Conservation (phyloP, 768 basidiomycete genomes). For the Kockovaella imperatae region DNA sequence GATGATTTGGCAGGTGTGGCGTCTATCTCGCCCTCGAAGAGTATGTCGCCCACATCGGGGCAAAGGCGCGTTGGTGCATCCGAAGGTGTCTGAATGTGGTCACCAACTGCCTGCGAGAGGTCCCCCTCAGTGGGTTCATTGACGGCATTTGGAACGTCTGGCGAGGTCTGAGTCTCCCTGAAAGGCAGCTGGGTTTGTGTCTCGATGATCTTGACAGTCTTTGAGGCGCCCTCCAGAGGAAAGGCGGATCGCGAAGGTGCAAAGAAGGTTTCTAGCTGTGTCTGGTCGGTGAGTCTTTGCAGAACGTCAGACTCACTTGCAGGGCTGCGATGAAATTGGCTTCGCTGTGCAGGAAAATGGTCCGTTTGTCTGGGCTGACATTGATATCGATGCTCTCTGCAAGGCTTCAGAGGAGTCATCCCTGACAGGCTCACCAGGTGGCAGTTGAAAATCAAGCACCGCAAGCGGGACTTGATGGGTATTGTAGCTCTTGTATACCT, state of each 20-base stretch:
- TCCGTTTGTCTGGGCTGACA: slow-evolving; percentile 93
- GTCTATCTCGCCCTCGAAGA: slow-evolving; percentile 3
- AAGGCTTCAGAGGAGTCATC: slow-evolving; percentile 31
- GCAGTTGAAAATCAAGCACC: slow-evolving; percentile 72
- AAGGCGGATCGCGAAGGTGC: slow-evolving; percentile 66
- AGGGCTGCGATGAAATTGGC: slow-evolving; percentile 65
- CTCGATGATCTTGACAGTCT: slow-evolving; percentile 11
- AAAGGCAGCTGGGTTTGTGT: neutral
- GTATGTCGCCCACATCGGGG: too few relatives aligned
- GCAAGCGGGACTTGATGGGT: slow-evolving; percentile 68
- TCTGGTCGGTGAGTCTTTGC: slow-evolving; percentile 45
- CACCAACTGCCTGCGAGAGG: neutral
- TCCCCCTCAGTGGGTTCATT: neutral
- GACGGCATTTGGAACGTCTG: neutral
- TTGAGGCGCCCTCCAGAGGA: slow-evolving; percentile 48
- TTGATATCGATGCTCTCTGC: slow-evolving; percentile 65
- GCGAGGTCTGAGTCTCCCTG: neutral
- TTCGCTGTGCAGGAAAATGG: slow-evolving; percentile 84
- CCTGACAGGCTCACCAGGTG: slow-evolving; percentile 55
- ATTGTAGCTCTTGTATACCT: slow-evolving; percentile 80
- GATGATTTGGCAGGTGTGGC: neutral
- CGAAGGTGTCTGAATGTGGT: neutral
- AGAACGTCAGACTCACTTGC: slow-evolving; percentile 52
- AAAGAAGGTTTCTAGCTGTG: slow-evolving; percentile 61
- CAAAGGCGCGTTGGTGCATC: neutral